Conservation (phyloP, 2,329 filamentous ascomycete genomes). For the Xylariaceae sp. region DNA sequence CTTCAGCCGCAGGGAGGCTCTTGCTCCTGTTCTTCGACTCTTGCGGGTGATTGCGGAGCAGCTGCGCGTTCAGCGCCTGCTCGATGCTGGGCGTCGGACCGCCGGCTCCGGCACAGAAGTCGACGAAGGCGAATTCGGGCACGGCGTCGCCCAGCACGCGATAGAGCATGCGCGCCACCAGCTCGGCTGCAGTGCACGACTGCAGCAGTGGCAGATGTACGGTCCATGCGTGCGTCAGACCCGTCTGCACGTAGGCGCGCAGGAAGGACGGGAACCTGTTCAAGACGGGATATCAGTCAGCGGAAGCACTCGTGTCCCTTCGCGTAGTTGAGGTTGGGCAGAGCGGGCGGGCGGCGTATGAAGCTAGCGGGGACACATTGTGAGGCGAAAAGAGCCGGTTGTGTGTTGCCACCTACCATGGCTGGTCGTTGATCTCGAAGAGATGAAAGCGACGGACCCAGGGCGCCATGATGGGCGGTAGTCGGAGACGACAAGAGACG, state of each 20-base stretch:
- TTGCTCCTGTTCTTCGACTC: no score
- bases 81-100: conserved; percentile 63
- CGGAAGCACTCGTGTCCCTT: no score
- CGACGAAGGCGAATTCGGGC: conserved; percentile 55
- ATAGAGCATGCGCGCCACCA: conserved; percentile 51
- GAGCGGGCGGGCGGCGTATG: no score
- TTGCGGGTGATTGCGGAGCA: no score
- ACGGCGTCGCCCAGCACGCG: conserved; percentile 39
- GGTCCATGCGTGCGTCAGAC: conserved; percentile 57
- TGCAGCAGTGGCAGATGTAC: conserved; percentile 52
- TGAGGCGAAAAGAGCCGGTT: not conserved
- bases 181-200: conserved; percentile 46
- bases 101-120: conserved; percentile 70
- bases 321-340: no score
- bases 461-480: conserved; percentile 25
- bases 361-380: no score
- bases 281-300: no score
- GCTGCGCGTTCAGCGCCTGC: conserved; percentile 44
- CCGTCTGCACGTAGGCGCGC: conserved; percentile 56
- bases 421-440: conserved; percentile 60
- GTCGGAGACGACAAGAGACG: no score
- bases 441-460: conserved; percentile 53
- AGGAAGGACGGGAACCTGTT: conserved; percentile 59
- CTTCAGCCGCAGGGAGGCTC: no score
- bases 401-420: conserved; percentile 40